phyloP scores from a whole-genome alignment of 1,284 basidiomycete species.

The Fomitopsis betulina region DNA sequence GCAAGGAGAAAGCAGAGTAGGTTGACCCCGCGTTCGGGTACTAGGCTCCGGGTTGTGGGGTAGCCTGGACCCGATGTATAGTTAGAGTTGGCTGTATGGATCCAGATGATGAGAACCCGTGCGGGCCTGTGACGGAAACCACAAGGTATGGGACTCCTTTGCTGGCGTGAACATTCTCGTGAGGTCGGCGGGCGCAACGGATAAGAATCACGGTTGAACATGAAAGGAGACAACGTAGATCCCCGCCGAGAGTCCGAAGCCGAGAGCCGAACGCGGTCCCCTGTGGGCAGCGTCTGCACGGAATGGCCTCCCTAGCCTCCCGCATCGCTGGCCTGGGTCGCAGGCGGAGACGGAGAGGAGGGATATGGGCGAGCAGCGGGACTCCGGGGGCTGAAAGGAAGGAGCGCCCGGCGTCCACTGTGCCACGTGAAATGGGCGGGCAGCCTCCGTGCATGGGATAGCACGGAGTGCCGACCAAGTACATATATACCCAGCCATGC shows the following conservation, averaged over 20 bases:
- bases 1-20: conserved; percentile 8
- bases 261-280: background rate
- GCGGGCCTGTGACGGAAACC: background rate
- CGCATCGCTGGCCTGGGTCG: no score
- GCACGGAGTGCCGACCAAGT: conserved; percentile 25
- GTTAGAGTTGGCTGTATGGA: background rate
- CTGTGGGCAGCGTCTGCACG: background rate
- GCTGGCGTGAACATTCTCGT: background rate
- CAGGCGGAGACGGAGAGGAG: background rate
- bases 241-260: background rate
- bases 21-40: background rate
- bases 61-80: conserved; percentile 6
- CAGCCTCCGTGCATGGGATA: conserved; percentile 13
- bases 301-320: background rate
- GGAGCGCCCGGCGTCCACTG: conserved; percentile 19
- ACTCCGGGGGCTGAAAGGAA: conserved; percentile 11
- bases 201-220: background rate
- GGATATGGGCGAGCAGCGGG: conserved; percentile 10
- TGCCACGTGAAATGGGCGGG: conserved; percentile 21
- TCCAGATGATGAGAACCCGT: background rate
- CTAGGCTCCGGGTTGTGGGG: conserved; percentile 3
- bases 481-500: conserved; percentile 17
- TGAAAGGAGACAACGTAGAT: background rate
- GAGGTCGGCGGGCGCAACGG: background rate
- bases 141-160: background rate